Evolutionary conservation across 192 early-diverging fungal species (phyloP), one percentile per base, ranked within the genome.

Genomic region (Coemansia reversa): DNA sequence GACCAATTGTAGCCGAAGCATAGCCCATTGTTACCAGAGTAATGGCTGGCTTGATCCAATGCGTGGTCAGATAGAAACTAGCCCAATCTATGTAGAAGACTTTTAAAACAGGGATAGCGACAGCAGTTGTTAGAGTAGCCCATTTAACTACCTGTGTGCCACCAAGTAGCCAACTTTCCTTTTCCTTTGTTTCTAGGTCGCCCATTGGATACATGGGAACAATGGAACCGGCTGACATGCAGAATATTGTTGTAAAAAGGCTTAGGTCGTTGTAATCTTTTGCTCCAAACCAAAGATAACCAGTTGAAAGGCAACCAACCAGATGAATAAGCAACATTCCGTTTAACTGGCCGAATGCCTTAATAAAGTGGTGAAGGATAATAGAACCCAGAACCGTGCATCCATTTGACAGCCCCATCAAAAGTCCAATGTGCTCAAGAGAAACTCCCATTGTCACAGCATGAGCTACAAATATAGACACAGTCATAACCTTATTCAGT

Each of bases 11-110:
- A 32, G 77, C 77, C 22, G 55, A 63, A 25, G 60, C 28, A 27
- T 79, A 79, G 11, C 77, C 72, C 47, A 57, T 62, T 5, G 71
- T 65, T 12, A 65, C 77, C 18, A 79, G 57, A 48, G 33, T 25
- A 1, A 66, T 50, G 7, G 71, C 77, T 2, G 77, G 71, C 55
- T 65, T 70, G 7, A 79, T 33, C 77, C 77, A 79, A 28, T 64
- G 55, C 2, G 68, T 63, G 28, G 50, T 79, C 28, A 79, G 51
- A 49, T 74, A 79, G 3, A 54, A 24, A 23, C 58, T 67, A 5
- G 55, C 77, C 77, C 77, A 79, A 22, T 79, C 77, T 48, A 79
- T 71, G 54, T 79, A 79, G 53, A 79, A 74, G 22, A 79, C 77
- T 32, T 79, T 79, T 22, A 79, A 42, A 19, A 79, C 45, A 6